Base-by-base conservation (phyloP, 2,329 filamentous ascomycete species). In the Stagonosporopsis chrysanthemi region DNA sequence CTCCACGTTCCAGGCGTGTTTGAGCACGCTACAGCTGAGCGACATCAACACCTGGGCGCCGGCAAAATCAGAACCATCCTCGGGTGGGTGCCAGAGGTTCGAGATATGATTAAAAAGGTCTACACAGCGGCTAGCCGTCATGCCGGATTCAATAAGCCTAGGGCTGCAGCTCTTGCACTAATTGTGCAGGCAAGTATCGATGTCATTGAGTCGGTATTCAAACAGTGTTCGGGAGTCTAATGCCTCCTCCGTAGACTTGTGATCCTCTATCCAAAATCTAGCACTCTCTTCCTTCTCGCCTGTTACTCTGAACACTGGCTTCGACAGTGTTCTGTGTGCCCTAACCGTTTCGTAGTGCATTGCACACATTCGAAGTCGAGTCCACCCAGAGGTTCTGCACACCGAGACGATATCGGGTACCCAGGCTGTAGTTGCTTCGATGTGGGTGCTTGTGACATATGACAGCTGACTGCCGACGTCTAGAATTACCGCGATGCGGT, bases 1-100 rank as follows among this genome's bases (percentile, higher is more conserved):
- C 60, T 65, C 57, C 68, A 59, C 70, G 74, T 76, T 74, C 69
- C 70, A 70, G 52, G 28, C 56, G 64, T 57, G 74, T 76, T 74
- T 74, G 69, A 75, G 72, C 50, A 31, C 70, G 64, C 69, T 53
- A 67, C 70, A 72, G 58, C 48, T 44, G 44, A 48, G 48, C 54
- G 40, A 49, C 48, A 33, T 52, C 48, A 41, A 52, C 48, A 45
- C 14, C 54, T 57, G 39, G 44, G 43, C 56, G n/a, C 55, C 63
- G 61, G 64, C 45, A 60, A 57, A 29, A 55, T 47, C 60, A 46
- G 62, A 53, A 57, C 64, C 65, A 63, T 47, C 41, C 52, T 35
- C 23, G 41, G 41, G 50, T 56, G 46, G 31, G 35, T 55, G 44
- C 47, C 63, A 65, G 64, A 64, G 66, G 44, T 52, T 63, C 49